Evolutionary conservation across 805 yeast species (phyloP), one percentile per base, ranked within the genome.

Genomic region (Cyberlindnera nakhonratchasimensis): DNA sequence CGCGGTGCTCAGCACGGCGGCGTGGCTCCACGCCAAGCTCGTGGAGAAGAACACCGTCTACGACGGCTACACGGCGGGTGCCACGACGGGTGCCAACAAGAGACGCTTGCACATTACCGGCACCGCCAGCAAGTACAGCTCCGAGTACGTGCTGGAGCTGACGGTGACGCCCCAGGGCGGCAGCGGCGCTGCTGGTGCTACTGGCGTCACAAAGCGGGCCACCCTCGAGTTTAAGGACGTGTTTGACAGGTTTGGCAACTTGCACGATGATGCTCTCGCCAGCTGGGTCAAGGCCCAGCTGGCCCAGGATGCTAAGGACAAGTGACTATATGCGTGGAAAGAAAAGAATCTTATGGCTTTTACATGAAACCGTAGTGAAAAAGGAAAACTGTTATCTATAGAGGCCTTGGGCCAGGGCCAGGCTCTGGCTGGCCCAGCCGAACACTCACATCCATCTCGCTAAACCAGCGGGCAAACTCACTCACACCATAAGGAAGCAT

Each of bases 401-500:
- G n/a, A n/a, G n/a, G 6, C 7, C 10, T 14, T 29, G 10, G 17
- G 8, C 5, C 7, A 14, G 10, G 13, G n/a, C 19, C 19, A 7
- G 6, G 17, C 13, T 16, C 33, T 8, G 14, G 7, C 8, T 20
- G 11, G 5, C 20, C 20, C 11, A 23, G 8, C 26, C 20, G 26
- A 5, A 56, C 50, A 31, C 58, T 50, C 18, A 44, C 58, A 60
- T 89, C 96, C 59, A 90, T 80, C 2, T 89, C 87, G 6, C 90
- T 75, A 9, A 77, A 45, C 43, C 65, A 59, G 36, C 96, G 55
- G 1, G 52, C 49, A 16, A 55, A 37, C 13, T 55, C 52, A 29
- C 50, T 54, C 2, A 86, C 28, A 2, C 77, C 76, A 71, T 80
- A 75, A 0, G 96, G 96, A 29, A 80, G 60, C 0, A 82, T 74